Evolutionary conservation across 768 basidiomycete species (phyloP), one percentile per base, ranked within the genome.

Genomic region (Xerocomus brunneocitrinus): DNA sequence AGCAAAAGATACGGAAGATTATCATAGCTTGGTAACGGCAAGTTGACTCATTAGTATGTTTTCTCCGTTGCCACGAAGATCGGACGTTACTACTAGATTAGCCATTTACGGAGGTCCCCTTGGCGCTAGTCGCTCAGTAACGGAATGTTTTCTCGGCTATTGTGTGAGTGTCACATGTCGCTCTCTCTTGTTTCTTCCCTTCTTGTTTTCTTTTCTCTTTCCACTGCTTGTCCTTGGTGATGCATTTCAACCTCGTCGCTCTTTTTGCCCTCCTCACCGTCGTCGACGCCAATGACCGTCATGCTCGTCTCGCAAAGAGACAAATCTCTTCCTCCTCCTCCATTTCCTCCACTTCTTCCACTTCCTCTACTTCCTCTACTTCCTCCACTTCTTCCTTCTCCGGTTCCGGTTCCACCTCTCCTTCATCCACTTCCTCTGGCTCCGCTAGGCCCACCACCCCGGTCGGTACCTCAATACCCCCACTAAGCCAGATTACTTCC

Each of bases 401-500:
- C 2, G 36, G 58, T 8, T 40, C 56, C 3, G 2, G 57, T 9
- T 27, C 54, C 1, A 5, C 22, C 41, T 31, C 42, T 38, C 8
- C 39, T 2, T 47, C 53, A 0, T 4, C 55, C 8, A 42, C 55
- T 0, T 3, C 59, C 8, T 35, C 59, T 7, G 25, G 42, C 7
- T 45, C 64, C 5, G 52, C 71, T 40, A 60, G 57, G 32, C 57
- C 62, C 14, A 63, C 67, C 3, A 58, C 63, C 16, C 67, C 69
- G 1, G 68, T 71, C 30, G 75, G 71, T 19, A 77, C 81, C 2
- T 63, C 68, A 5, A 75, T 85, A 30, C 87, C 84, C 14, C 78
- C 85, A 5, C 69, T 89, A 43, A 76, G 71, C 24, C 71, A 70
- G 48, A 81, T 90, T 46, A 81, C 77, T 1, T 79, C 77, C 34